phyloP scores from a whole-genome alignment of 1,284 basidiomycete species.

The Thecaphora thlaspeos region DNA sequence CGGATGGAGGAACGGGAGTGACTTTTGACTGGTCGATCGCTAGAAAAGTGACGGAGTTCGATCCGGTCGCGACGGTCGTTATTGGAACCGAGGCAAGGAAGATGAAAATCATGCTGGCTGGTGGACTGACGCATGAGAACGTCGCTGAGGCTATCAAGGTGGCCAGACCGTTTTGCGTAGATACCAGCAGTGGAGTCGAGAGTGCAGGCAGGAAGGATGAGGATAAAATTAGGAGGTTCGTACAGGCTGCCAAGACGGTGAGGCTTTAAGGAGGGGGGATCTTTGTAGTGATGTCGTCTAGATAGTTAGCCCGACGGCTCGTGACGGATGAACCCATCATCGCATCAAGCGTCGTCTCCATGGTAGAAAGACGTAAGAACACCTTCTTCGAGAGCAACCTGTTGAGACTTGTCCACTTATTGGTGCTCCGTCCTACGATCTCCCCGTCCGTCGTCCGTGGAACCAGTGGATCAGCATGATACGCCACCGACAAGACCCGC shows the following conservation, averaged over 20 bases:
- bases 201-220: constrained; percentile 46
- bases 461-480: no score
- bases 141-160: constrained; percentile 35
- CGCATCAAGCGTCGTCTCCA: no score
- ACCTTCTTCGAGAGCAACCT: no score
- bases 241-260: constrained; percentile 10
- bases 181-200: constrained; percentile 55
- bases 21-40: constrained; percentile 50
- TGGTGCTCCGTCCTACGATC: no score
- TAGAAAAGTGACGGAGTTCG: constrained; percentile 14
- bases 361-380: no score
- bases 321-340: no score
- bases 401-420: no score
- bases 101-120: constrained; percentile 48
- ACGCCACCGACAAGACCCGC: no score
- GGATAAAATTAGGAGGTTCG: constrained; percentile 40
- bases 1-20: constrained; percentile 46
- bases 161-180: constrained; percentile 39
- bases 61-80: constrained; percentile 19
- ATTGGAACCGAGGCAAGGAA: constrained; percentile 10
- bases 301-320: no score
- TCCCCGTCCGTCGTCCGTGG: no score
- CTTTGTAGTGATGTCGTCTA: no score
- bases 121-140: constrained; percentile 49
- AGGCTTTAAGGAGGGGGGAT: background rate